These are phyloP conservation scores for Tolypocladium pustulatum DNA, from an alignment of 2,329 filamentous ascomycete genomes.

Conservation along the genomic window DNA sequence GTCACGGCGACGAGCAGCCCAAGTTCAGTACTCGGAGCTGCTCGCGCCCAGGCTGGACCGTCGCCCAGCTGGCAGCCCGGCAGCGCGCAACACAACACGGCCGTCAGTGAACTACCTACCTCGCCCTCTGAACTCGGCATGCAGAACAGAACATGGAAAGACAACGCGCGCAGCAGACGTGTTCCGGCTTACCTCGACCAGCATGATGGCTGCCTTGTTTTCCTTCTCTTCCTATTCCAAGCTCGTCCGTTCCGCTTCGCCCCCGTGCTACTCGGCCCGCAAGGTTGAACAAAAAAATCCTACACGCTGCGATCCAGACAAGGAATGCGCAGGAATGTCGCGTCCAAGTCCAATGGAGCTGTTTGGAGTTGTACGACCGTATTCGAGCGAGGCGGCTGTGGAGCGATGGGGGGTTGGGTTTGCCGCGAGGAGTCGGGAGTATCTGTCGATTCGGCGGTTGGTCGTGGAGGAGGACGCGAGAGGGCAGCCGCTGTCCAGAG, in stretches of 20 bases:
- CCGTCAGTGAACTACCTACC: background rate
- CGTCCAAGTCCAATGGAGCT: background rate
- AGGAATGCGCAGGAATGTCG: background rate
- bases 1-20: background rate
- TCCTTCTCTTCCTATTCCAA: constrained; percentile 5
- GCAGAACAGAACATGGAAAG: background rate
- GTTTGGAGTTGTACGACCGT: background rate
- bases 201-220: constrained; percentile 15
- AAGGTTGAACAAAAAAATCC: background rate
- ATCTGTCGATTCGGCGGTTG: background rate
- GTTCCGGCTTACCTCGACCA: constrained; percentile 24
- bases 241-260: background rate
- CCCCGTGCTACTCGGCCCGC: background rate
- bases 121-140: background rate
- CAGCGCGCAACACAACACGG: background rate
- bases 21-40: background rate
- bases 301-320: constrained; percentile 1
- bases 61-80: background rate
- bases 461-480: background rate
- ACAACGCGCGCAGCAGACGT: background rate
- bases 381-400: constrained; percentile 4
- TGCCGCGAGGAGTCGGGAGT: constrained; percentile 2
- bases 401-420: constrained; percentile 2
- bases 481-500: background rate
- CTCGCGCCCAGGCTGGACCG: background rate